Conservation (phyloP, 2,329 filamentous ascomycete species). For the Furcasterigmium sp. region DNA sequence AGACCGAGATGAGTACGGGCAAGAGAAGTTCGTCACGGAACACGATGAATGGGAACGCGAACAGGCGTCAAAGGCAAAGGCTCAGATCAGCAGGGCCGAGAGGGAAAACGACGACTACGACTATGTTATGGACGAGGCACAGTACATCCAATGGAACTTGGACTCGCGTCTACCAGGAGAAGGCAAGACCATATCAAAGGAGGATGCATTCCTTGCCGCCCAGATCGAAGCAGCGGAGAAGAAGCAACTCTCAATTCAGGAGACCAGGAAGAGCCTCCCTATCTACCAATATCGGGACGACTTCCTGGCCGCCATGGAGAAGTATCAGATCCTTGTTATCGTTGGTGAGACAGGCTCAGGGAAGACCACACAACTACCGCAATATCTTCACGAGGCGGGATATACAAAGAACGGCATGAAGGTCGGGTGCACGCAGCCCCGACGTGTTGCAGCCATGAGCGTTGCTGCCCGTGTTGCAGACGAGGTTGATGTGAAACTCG, state of each 20-base stretch:
- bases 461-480: slow-evolving; percentile 95
- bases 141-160: slow-evolving; percentile 79
- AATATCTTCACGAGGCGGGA: slow-evolving; percentile 88
- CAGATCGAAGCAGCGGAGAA: slow-evolving; percentile 86
- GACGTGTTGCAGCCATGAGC: slow-evolving; percentile 94
- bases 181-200: slow-evolving; percentile 65
- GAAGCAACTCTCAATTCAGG: slow-evolving; percentile 82
- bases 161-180: slow-evolving; percentile 70
- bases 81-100: slow-evolving; percentile 73
- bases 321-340: slow-evolving; percentile 85
- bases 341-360: slow-evolving; percentile 93
- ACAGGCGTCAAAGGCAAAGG: slow-evolving; percentile 80
- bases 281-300: slow-evolving; percentile 85
- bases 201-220: slow-evolving; percentile 72
- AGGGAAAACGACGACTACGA: slow-evolving; percentile 81
- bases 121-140: slow-evolving; percentile 85
- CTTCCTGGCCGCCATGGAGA: slow-evolving; percentile 77
- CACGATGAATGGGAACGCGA: slow-evolving; percentile 95
- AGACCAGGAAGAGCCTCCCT: slow-evolving; percentile 83
- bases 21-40: slow-evolving; percentile 87
- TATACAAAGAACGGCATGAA: slow-evolving; percentile 81
- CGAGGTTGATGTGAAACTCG: slow-evolving; percentile 84
- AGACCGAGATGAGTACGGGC: slow-evolving; percentile 78
- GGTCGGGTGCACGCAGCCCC: slow-evolving; percentile 88
- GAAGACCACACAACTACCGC: slow-evolving; percentile 92